Evolutionary conservation across 2,329 filamentous ascomycete genomes (phyloP).

Genomic region (Pseudogymnoascus pannorum): DNA sequence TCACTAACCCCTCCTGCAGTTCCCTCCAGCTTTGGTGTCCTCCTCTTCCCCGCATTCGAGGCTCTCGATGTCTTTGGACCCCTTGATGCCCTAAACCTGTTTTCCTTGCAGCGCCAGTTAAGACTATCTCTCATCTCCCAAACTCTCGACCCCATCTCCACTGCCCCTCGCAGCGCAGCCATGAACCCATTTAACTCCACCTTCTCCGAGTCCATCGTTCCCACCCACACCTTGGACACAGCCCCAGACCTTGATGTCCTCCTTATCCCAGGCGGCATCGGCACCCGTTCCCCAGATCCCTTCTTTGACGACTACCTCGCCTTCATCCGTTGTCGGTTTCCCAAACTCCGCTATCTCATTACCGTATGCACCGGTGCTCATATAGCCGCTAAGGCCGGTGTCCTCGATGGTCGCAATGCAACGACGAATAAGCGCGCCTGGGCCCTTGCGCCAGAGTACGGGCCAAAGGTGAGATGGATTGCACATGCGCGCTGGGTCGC

Average conservation of each 20-base stretch:
- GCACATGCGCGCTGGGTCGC: conserved; percentile 43
- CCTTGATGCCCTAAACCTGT: conserved; percentile 25
- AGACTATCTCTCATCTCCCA: conserved; percentile 24
- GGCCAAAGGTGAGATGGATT: conserved; percentile 39
- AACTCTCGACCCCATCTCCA: conserved; percentile 22
- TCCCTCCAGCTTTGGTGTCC: conserved; percentile 16
- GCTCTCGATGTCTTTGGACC: conserved; percentile 29
- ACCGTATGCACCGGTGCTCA: conserved; percentile 43
- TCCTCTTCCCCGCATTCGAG: conserved; percentile 24
- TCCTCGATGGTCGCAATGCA: conserved; percentile 43
- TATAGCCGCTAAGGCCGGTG: conserved; percentile 40
- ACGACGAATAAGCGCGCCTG: conserved; percentile 45
- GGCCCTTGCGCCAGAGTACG: conserved; percentile 30
- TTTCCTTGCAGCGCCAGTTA: conserved; percentile 17
- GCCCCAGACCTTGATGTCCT: conserved; percentile 47
- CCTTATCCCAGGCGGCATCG: conserved; percentile 57
- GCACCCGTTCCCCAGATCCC: conserved; percentile 33
- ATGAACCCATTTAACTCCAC: conserved; percentile 15
- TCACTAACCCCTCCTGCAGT: neutral
- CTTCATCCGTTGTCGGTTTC: conserved; percentile 34
- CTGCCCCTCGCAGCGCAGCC: conserved; percentile 12
- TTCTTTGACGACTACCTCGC: conserved; percentile 32
- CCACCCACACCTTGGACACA: conserved; percentile 20
- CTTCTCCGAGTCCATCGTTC: conserved; percentile 17
- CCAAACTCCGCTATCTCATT: conserved; percentile 24